Base-by-base conservation (phyloP, 768 basidiomycete genomes). In the Collybia sp. region DNA sequence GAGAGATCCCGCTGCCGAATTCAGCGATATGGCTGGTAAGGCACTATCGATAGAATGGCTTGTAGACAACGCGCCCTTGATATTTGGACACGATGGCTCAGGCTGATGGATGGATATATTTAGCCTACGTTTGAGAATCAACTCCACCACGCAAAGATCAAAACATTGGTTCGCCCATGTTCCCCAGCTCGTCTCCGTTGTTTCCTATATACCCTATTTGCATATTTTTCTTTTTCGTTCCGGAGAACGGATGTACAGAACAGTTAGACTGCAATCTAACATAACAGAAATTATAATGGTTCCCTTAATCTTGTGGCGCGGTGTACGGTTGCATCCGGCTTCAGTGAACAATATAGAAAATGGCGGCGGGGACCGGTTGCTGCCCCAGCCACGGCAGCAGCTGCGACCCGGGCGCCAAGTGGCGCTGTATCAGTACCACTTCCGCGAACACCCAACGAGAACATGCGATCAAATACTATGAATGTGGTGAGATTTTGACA, bases 21-120 rank as follows among this genome's bases (percentile, higher is more conserved):
- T 97, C 69, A 87, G 83, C 57, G 95, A 99, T 64, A 98, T 98
- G 90, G 94, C 91, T 6, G 91, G 92, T 44, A 97, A 95, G 66
- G 91, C 95, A 5, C 76, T 93, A 48, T 82, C 87, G 56, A 75
- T 99, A 42, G 93, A 96, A 64, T 96, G 93, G 88, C 79, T 97
- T 53, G 82, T 98, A 49, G 93, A 97, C 60, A 87, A 95, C 59
- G 90, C 90, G 11, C 76, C 72, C 34, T 62, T 64, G 18, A 68
- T 88, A 55, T 80, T 78, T 58, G 63, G 63, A 42, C 53, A 51
- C 46, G 40, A 46, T 57, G 46, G 47, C 52, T 46, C 32, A 46
- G 45, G 31, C 25, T 25, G 34, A 43, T 12, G n/a, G 2, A 42
- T 19, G 16, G 4, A 5, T 11, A 31, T 17, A 32, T 32, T 32